Conservation (phyloP, 176 grass and related monocot genomes). For the Aegilops umbellulata region DNA sequence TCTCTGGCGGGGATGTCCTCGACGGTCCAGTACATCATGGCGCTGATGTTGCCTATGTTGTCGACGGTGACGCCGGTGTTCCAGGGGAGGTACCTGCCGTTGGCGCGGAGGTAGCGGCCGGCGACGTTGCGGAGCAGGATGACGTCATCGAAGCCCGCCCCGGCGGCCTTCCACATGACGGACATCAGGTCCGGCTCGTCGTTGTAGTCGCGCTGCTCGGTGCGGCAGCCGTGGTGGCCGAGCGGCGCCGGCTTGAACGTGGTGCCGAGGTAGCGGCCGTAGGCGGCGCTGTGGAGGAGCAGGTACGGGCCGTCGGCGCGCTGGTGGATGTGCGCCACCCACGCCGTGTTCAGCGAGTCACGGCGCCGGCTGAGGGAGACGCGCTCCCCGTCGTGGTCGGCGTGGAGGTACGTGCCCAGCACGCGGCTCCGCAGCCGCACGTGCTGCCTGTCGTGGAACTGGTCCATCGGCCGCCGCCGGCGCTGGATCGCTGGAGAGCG, state of each 20-base stretch:
- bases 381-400: not conserved
- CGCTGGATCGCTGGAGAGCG: too few relatives aligned
- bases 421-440: constrained; percentile 12
- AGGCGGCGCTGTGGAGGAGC: constrained; percentile 15
- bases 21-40: constrained; percentile 7
- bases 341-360: not conserved
- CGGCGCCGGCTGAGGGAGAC: not conserved
- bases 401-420: not conserved
- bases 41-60: not conserved
- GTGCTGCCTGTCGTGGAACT: not conserved
- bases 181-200: not conserved
- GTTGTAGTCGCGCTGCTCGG: not conserved
- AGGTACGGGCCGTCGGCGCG: not conserved
- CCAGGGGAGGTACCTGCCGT: not conserved
- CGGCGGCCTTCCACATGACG: not conserved
- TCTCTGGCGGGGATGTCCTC: not conserved
- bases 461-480: too few relatives aligned
- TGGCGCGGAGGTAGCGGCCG: not conserved
- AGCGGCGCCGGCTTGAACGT: not conserved
- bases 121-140: not conserved
- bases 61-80: not conserved
- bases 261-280: not conserved
- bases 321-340: not conserved
- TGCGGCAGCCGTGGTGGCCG: not conserved
- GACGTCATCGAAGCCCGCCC: not conserved